Evolutionary conservation across 2,329 filamentous ascomycete genomes (phyloP).

Genomic region (Sarocladium brachiariae): DNA sequence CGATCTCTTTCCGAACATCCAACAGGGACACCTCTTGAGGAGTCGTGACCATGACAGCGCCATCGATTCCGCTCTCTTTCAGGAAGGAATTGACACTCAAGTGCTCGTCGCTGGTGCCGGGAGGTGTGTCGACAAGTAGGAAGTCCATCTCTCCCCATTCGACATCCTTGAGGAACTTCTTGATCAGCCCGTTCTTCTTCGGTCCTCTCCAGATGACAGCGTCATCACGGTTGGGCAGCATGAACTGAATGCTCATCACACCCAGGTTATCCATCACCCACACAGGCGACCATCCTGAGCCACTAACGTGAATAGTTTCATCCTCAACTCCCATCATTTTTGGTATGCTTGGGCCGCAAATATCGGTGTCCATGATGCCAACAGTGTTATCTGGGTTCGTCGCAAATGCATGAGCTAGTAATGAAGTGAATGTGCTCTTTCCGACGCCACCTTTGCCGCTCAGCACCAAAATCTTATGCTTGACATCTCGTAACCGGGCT

Average conservation of each 20-base stretch:
- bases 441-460: slow-evolving; percentile 95
- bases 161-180: slow-evolving; percentile 96
- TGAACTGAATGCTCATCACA: slow-evolving; percentile 97
- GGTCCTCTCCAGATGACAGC: slow-evolving; percentile 96
- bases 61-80: slow-evolving; percentile 86
- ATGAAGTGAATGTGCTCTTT: slow-evolving; percentile 86
- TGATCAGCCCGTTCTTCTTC: slow-evolving; percentile 98
- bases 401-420: slow-evolving; percentile 86
- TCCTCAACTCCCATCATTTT: slow-evolving; percentile 98
- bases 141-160: slow-evolving; percentile 96
- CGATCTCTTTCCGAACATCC: slow-evolving; percentile 94
- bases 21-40: slow-evolving; percentile 89
- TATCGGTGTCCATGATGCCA: slow-evolving; percentile 97
- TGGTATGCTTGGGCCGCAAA: slow-evolving; percentile 91
- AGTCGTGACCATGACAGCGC: slow-evolving; percentile 87
- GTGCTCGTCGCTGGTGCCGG: slow-evolving; percentile 93
- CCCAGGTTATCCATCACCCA: slow-evolving; percentile 92
- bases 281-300: slow-evolving; percentile 85
- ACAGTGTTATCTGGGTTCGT: slow-evolving; percentile 71
- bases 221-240: slow-evolving; percentile 89
- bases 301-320: slow-evolving; percentile 88
- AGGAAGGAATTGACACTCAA: slow-evolving; percentile 87
- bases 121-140: slow-evolving; percentile 88
- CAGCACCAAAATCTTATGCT: slow-evolving; percentile 88
- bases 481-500: slow-evolving; percentile 69